phyloP scores from a whole-genome alignment of 768 basidiomycete species.

The Tylopilus plumbeoviolaceoides region DNA sequence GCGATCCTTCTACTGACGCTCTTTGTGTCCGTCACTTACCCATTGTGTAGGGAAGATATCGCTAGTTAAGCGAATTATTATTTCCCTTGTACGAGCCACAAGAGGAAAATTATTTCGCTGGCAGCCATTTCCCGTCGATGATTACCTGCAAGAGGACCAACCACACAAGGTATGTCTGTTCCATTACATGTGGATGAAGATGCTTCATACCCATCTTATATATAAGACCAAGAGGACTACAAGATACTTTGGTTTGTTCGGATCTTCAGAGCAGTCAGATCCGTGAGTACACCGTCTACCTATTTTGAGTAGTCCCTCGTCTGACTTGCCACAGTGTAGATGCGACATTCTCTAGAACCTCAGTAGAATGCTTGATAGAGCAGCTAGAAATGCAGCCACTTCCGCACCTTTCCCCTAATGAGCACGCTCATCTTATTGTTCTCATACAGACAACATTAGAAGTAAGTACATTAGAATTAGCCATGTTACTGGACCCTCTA shows the following conservation, averaged over 20 bases:
- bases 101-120: slow-evolving; percentile 30
- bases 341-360: slow-evolving; percentile 53
- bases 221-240: slow-evolving; percentile 14
- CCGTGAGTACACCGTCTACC: slow-evolving; percentile 37
- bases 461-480: slow-evolving; percentile 39
- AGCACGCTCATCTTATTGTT: slow-evolving; percentile 79
- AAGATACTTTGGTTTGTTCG: slow-evolving; percentile 50
- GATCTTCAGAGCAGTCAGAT: slow-evolving; percentile 37
- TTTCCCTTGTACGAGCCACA: slow-evolving; percentile 50
- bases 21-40: background rate
- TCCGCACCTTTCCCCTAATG: slow-evolving; percentile 70
- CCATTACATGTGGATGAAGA: background rate
- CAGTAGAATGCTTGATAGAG: slow-evolving; percentile 60
- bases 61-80: slow-evolving; percentile 77
- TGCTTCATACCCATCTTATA: background rate
- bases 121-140: slow-evolving; percentile 54
- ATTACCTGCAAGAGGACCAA: slow-evolving; percentile 27
- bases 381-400: slow-evolving; percentile 59
- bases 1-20: slow-evolving; percentile 19
- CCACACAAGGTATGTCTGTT: slow-evolving; percentile 17
- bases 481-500: background rate
- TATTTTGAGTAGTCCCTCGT: background rate
- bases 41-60: slow-evolving; percentile 66
- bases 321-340: slow-evolving; percentile 37
- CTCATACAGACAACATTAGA: slow-evolving; percentile 86